Base-by-base conservation (phyloP, 176 grass and related monocot species). In the Aechmea fasciata region DNA sequence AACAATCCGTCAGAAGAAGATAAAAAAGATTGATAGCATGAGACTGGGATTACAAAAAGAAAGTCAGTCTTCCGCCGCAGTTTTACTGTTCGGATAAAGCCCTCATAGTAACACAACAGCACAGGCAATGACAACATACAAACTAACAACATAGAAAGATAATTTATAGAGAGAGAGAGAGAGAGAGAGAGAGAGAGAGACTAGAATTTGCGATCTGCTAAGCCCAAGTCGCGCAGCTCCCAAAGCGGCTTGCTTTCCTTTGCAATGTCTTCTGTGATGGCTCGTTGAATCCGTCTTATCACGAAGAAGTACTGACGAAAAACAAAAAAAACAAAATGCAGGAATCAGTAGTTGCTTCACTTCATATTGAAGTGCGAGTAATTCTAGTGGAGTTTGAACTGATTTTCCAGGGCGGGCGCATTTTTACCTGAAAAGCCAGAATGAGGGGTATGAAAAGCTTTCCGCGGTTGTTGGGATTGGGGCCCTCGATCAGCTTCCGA, bases 401-500 rank as follows among this genome's bases (percentile, higher is more conserved):
- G 64, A 1, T 17, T 52, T 72, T 47, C 29, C 70, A 49, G 51
- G 53, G 52, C 18, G 13, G 13, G 29, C 64, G 11, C 64, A 2
- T 33, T 33, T 33, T 70, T 63, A 90, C 89, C 89, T 99, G 86
- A 63, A 93, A 82, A 24, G 78, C 72, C 41, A 93, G 62, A 63
- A 99, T 88, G 57, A 99, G 82, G 14, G 94, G 90, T 64, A 99
- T 93, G 66, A 90, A 88, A 22, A 73, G 77, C 72, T 93, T 99
- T 78, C 89, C 88, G 71, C 84, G 83, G 28, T 90, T 85, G 71
- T 99, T 99, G 13, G 84, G 82, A 47, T 99, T 93, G 61, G 87
- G 87, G 48, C 89, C 94, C 15, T 99, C 94, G 15, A 93, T 93
- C 77, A 99, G 81, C 71, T 90, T 93, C 57, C 90, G 89, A 75